Percentiles rank a stretch among this genome's conserved stretches.
Conservation (phyloP, 495 filamentous ascomycete genomes). For the Lepidopterella palustris region DNA sequence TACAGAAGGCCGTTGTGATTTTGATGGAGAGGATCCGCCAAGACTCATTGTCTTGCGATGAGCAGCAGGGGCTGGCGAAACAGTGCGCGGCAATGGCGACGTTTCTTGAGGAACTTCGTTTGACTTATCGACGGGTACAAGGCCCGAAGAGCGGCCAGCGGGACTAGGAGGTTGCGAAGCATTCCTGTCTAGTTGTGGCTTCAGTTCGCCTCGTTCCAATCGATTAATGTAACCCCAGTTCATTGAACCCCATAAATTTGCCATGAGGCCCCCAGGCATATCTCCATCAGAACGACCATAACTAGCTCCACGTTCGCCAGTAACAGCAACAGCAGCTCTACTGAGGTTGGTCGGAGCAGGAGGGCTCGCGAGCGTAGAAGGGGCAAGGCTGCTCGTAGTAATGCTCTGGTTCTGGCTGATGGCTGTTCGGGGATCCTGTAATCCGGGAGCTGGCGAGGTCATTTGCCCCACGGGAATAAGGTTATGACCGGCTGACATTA, state of each 20-base stretch:
- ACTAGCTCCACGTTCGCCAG: conserved; percentile 64
- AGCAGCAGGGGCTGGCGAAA: conserved; percentile 7
- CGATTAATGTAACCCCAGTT: conserved; percentile 74
- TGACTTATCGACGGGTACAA: conserved; percentile 14
- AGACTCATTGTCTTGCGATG: conserved; percentile 82
- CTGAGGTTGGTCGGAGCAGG: conserved; percentile 84
- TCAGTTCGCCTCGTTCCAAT: conserved; percentile 51
- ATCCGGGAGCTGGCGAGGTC: conserved; percentile 30
- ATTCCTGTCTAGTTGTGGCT: conserved; percentile 25
- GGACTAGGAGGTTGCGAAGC: conserved; percentile 25
- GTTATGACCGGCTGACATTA: conserved; percentile 79
- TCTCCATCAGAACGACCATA: conserved; percentile 55
- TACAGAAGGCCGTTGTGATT: conserved; percentile 36
- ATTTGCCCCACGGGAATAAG: conserved; percentile 52
- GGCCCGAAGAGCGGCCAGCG: conserved; percentile 2
- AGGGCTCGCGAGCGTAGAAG: conserved; percentile 73
- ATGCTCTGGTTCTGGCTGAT: conserved; percentile 40
- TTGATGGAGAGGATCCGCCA: conserved; percentile 38
- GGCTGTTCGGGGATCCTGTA: conserved; percentile 25
- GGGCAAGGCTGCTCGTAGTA: conserved; percentile 64
- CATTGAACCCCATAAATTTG: conserved; percentile 85
- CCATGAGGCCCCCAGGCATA: conserved; percentile 77
- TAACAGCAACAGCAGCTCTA: conserved; percentile 75
- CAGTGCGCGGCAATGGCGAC: conserved; percentile 5
- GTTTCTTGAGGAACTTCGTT: background rate